phyloP scores from a whole-genome alignment of 352 stramenopile species.

The Phytophthora citrophthora region DNA sequence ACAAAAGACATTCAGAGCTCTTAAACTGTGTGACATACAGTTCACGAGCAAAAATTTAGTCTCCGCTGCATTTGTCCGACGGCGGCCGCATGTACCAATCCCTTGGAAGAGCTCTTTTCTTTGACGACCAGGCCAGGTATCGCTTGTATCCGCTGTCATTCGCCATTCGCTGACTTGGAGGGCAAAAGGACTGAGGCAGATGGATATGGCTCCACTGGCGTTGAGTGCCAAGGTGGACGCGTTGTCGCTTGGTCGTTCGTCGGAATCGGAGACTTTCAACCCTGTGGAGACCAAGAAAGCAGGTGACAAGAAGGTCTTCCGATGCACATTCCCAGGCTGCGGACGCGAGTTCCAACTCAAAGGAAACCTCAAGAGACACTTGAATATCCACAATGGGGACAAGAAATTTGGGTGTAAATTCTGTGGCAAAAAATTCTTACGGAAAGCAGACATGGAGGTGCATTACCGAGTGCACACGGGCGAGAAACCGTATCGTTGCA shows the following conservation, averaged over 20 bases:
- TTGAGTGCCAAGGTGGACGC: constrained; percentile 31
- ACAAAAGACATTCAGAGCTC: background rate
- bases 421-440: constrained; percentile 67
- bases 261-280: background rate
- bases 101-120: constrained; percentile 18
- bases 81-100: constrained; percentile 21
- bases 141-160: constrained; percentile 18
- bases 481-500: constrained; percentile 78
- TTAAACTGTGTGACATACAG: constrained; percentile 6
- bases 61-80: constrained; percentile 20
- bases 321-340: constrained; percentile 60
- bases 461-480: constrained; percentile 79
- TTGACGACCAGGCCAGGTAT: constrained; percentile 9
- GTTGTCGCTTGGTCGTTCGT: constrained; percentile 11
- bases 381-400: constrained; percentile 64
- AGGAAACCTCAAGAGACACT: constrained; percentile 67
- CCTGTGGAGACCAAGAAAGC: constrained; percentile 7
- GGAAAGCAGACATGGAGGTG: constrained; percentile 80
- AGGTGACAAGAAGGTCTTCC: constrained; percentile 36
- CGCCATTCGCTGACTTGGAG: constrained; percentile 13
- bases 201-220: constrained; percentile 27
- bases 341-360: constrained; percentile 68
- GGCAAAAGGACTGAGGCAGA: background rate
- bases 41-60: constrained; percentile 13
- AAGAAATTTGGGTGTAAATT: constrained; percentile 68